Base-by-base conservation (phyloP, 257 asterid genomes). In the Ophiorrhiza pumila region DNA sequence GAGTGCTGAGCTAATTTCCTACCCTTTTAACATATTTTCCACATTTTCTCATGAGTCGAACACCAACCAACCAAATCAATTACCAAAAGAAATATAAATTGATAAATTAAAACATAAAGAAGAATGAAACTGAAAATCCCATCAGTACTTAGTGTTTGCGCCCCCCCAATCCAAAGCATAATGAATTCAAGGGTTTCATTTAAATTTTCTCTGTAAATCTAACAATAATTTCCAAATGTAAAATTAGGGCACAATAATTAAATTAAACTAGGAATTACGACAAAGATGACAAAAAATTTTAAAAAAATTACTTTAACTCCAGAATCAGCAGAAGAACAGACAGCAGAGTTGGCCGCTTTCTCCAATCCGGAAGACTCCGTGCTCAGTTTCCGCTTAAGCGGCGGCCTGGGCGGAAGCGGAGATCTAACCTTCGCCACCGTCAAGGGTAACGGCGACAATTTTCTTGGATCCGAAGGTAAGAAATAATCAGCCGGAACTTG, bases 321-420 rank as follows among this genome's bases (percentile, higher is more conserved):
- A 47, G 97, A 86, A 76, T 91, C 97, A n/a, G 74, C 96, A 27
- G 73, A 65, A 23, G 80, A 72, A 58, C 79, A 83, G 31, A 59
- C 59, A 29, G 83, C 74, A 45, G 74, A 68, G 39, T 56, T 70
- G 29, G 71, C 67, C 31, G 73, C 73, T 63, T 78, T 82, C 57
- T 87, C 93, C 23, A 86, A 72, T 57, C 74, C 81, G 42, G 39
- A 80, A 15, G 92, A 34, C 73, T 90, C 98, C 43, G 79, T 83
- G 65, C 86, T 80, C 82, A 87, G 96, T 87, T 92, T 90, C 79
- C 98, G 83, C 85, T 88, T 87, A 78, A 88, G 91, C 1, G 95
- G 92, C 7, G 96, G 98, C 50, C 97, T 78, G 0, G 98, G 98
- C 0, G 97, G 98, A 31, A 92, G 96, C 32, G 97, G 87, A 58